These are phyloP conservation scores for Metrosideros polymorpha DNA, from an alignment of 441 rosid genomes.

Conservation along the genomic window DNA sequence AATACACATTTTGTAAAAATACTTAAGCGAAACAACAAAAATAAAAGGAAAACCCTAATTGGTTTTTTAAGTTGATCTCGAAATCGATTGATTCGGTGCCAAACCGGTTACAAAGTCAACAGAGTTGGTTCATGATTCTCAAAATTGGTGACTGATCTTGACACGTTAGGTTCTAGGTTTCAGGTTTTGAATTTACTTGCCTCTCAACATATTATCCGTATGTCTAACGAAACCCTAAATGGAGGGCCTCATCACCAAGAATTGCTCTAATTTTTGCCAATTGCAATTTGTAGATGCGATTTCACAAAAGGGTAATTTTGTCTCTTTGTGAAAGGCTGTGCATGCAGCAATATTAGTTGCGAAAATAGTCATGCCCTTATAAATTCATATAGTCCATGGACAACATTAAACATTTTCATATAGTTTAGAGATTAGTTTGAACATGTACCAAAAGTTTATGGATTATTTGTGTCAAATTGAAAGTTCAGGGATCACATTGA, in stretches of 20 bases:
- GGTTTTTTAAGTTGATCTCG: no score
- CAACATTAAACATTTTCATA: no score
- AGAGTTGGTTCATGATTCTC: background rate
- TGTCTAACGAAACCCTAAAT: background rate
- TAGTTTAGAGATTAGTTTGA: no score
- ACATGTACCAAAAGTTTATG: no score
- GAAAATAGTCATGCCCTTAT: background rate
- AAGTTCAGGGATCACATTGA: no score
- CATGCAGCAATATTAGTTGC: background rate
- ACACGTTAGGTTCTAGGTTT: no score
- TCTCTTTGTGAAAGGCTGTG: background rate
- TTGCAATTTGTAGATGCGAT: background rate
- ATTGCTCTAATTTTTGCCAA: background rate
- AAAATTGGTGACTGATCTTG: rapidly evolving
- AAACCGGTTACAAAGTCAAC: no score
- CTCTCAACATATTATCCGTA: rapidly evolving
- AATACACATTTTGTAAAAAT: no score
- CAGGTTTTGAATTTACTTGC: rapidly evolving
- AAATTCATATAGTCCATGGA: background rate
- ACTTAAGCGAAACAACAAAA: no score
- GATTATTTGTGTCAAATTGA: no score
- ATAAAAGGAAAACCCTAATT: rapidly evolving
- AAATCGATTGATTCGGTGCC: background rate
- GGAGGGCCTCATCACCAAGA: background rate
- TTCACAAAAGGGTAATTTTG: background rate